Base-by-base conservation (phyloP, 1,284 basidiomycete genomes). In the Cryptococcus jaspeensis region DNA sequence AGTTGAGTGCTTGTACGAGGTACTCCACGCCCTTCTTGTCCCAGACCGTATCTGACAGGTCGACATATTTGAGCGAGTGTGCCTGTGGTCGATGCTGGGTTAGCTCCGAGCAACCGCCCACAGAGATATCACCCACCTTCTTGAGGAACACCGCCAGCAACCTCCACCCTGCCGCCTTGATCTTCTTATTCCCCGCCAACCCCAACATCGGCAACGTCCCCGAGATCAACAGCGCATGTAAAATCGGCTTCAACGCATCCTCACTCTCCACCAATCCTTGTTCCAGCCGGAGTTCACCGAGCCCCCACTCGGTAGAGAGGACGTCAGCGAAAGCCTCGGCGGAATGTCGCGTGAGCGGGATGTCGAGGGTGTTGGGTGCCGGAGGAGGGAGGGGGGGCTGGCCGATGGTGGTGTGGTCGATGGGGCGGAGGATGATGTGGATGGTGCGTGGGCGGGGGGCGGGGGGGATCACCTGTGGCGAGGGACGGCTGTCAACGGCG, bases 151-250 rank as follows among this genome's bases (percentile, higher is more conserved):
- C 85, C 13, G 89, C 87, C 20, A 99, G 80, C 4, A 92, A 79
- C 51, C 85, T 84, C 82, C 93, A 97, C 0, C 90, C 90, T 12
- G 83, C 79, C 1, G 83, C 75, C 65, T 90, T 90, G 52, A 98
- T 81, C 57, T 86, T 86, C 67, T 85, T 82, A 73, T 98, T 98
- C 20, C 89, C 90, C 2, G 92, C 88, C 20, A 99, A 80, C 9
- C 89, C 92, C 22, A 98, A 81, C 65, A 88, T 90, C 1, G 88
- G 88, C 32, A 98, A 80, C 0, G 86, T 85, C 20, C 85, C 85
- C 18, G 89, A 89, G 47, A 97, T 89, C 52, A 97, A 84, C 1
- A 99, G 82, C 0, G 92, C 86, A 71, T 97, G 94, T 0, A 98
- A 80, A 18, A 98, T 86, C 0, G 90, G 90, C 78, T 96, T 96